These are phyloP conservation scores for Agrostemma githago DNA, from an alignment of 148 eudicot genomes.

Conservation along the genomic window DNA sequence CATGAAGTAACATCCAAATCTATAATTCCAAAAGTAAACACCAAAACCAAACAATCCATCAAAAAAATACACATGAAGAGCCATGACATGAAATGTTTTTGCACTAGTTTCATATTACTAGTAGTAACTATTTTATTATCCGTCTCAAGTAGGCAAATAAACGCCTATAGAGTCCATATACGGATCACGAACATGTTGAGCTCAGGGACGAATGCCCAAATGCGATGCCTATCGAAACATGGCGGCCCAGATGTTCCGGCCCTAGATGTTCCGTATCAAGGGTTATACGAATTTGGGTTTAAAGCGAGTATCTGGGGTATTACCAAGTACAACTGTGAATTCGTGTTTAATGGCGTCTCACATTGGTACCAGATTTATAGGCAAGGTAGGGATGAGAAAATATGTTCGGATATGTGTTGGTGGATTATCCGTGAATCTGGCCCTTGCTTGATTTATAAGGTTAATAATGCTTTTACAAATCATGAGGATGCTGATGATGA, in stretches of 20 bases:
- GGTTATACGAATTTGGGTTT: constrained; percentile 17
- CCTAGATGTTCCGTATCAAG: not conserved
- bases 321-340: constrained; percentile 14
- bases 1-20: not conserved
- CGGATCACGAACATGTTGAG: constrained; percentile 14
- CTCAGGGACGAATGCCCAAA: not conserved
- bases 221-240: constrained; percentile 8
- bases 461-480: not conserved
- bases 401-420: constrained; percentile 8
- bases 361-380: constrained; percentile 16
- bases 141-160: not conserved
- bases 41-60: not conserved
- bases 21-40: not conserved
- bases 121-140: not conserved
- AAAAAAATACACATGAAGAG: not conserved
- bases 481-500: not conserved
- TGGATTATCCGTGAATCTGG: constrained; percentile 9
- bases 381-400: not conserved
- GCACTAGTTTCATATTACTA: not conserved
- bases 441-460: constrained; percentile 10
- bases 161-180: not conserved
- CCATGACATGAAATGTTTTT: not conserved
- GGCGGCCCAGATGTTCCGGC: constrained; percentile 1
- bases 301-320: constrained; percentile 1
- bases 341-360: not conserved